Evolutionary conservation across 1,284 basidiomycete species (phyloP).

Genomic region (Ceratobasidium sp.): DNA sequence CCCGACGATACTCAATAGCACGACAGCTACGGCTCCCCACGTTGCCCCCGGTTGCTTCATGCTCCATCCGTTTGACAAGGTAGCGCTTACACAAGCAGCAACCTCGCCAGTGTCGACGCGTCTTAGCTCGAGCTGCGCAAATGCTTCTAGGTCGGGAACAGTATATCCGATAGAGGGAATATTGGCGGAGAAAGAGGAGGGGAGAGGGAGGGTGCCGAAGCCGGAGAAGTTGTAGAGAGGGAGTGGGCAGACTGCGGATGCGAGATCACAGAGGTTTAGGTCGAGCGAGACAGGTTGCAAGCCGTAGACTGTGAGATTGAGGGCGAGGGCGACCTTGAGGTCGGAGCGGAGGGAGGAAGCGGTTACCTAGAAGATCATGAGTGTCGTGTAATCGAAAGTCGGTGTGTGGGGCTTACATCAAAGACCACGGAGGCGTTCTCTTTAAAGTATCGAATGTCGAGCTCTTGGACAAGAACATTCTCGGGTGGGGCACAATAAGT

Average conservation of each 20-base stretch:
- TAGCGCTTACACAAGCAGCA: constrained; percentile 92
- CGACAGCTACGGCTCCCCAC: constrained; percentile 46
- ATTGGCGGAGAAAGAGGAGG: constrained; percentile 62
- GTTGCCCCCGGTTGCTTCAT: constrained; percentile 73
- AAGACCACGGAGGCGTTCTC: constrained; percentile 78
- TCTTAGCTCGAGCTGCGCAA: constrained; percentile 82
- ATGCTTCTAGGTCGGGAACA: constrained; percentile 94
- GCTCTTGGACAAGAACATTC: constrained; percentile 82
- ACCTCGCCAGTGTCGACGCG: constrained; percentile 76
- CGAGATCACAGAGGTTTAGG: constrained; percentile 72
- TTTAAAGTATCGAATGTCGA: constrained; percentile 82
- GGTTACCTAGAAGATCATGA: constrained; percentile 53
- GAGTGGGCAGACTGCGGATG: constrained; percentile 84
- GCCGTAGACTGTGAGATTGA: constrained; percentile 87
- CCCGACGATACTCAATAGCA: constrained; percentile 63
- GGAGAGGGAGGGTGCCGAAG: constrained; percentile 80
- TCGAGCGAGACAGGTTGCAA: constrained; percentile 81
- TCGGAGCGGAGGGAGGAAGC: constrained; percentile 65
- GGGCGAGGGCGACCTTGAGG: constrained; percentile 82
- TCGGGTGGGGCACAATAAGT: constrained; percentile 88
- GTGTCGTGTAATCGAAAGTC: constrained; percentile 12
- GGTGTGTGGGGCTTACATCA: constrained; percentile 76
- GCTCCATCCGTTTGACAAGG: constrained; percentile 92
- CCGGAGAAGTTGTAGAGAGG: constrained; percentile 87
- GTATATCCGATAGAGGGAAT: constrained; percentile 87